phyloP scores from a whole-genome alignment of 2,329 filamentous ascomycete genomes.

The Monosporascus ibericus region DNA sequence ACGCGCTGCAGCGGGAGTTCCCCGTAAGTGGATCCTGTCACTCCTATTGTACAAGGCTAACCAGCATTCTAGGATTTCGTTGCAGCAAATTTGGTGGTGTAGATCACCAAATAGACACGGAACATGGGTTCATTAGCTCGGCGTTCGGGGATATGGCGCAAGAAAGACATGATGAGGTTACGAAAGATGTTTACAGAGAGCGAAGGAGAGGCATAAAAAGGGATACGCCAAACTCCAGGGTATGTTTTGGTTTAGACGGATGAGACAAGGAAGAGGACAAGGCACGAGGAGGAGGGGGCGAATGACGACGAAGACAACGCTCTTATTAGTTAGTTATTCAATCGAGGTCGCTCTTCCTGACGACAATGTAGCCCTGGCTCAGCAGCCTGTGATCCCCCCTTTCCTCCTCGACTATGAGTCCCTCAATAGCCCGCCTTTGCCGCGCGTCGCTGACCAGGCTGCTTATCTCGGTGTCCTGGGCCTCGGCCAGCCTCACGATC shows the following conservation, averaged over 20 bases:
- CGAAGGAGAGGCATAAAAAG: background rate
- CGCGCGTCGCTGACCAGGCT: slow-evolving; percentile 17
- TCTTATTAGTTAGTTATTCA: slow-evolving; percentile 18
- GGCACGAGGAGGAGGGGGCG: background rate
- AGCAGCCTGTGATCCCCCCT: slow-evolving; percentile 38
- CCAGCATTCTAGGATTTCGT: slow-evolving; percentile 45
- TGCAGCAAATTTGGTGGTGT: slow-evolving; percentile 43
- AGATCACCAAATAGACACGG: background rate
- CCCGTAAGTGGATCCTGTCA: slow-evolving; percentile 43
- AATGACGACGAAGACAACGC: too few relatives aligned
- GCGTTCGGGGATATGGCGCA: too few relatives aligned
- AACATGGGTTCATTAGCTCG: background rate
- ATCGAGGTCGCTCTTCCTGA: slow-evolving; percentile 46
- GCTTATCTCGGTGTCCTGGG: slow-evolving; percentile 24
- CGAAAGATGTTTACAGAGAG: too few relatives aligned
- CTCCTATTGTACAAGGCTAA: slow-evolving; percentile 7
- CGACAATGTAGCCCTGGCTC: slow-evolving; percentile 48
- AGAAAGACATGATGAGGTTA: background rate
- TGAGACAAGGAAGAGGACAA: slow-evolving; percentile 1
- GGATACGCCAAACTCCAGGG: background rate
- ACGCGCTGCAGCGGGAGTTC: slow-evolving; percentile 72
- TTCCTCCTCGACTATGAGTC: slow-evolving; percentile 44
- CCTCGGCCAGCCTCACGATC: slow-evolving; percentile 32
- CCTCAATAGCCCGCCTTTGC: slow-evolving; percentile 28
- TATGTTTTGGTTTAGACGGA: background rate